These are phyloP conservation scores for Aegilops sharonensis DNA, from an alignment of 176 grass and related monocot species.

Conservation along the genomic window DNA sequence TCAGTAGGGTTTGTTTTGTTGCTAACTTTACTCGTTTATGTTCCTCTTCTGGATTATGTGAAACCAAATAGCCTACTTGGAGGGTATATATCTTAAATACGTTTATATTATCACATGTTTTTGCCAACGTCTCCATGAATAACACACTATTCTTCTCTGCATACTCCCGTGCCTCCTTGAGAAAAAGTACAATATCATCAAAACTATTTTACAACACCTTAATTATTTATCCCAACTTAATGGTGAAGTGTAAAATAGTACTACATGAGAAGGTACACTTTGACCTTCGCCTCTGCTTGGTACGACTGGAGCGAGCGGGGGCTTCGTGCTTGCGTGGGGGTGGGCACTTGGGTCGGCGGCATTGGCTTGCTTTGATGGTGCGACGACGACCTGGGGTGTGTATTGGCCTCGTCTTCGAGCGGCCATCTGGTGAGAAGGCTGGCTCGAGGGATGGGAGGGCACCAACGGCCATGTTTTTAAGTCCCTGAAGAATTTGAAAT, in stretches of 20 bases:
- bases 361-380: too few relatives aligned
- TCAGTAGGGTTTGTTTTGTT: not conserved
- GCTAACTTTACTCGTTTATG: not conserved
- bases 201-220: not conserved
- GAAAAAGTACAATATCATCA: constrained; percentile 29
- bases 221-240: constrained; percentile 3
- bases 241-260: constrained; percentile 1
- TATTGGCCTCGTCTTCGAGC: too few relatives aligned
- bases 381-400: too few relatives aligned
- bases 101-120: constrained; percentile 91
- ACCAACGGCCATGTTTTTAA: too few relatives aligned
- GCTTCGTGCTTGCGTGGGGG: too few relatives aligned
- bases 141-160: constrained; percentile 87
- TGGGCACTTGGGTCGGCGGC: too few relatives aligned
- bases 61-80: not conserved
- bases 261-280: constrained; percentile 50
- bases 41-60: not conserved
- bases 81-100: constrained; percentile 74
- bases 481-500: too few relatives aligned
- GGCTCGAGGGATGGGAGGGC: too few relatives aligned
- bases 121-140: constrained; percentile 95
- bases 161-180: constrained; percentile 67
- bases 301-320: too few relatives aligned
- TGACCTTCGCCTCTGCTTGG: constrained; percentile 25
- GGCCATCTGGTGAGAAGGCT: too few relatives aligned